Percentiles rank a stretch among this genome's conserved stretches.
These are phyloP conservation scores for Brassica hybrid DNA, from an alignment of 441 rosid species.

Conservation along the genomic window DNA sequence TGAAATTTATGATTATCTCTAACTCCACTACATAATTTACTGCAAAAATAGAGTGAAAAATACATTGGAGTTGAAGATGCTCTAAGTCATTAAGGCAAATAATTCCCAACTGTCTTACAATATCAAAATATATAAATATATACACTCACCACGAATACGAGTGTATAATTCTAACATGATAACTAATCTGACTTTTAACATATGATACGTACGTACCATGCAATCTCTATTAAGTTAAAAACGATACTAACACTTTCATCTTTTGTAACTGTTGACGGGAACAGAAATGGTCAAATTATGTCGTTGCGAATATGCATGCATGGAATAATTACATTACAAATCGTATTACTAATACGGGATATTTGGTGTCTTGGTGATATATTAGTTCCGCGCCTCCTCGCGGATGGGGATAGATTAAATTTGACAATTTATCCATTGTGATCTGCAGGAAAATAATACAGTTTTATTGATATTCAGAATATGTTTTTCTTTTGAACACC, in stretches of 20 bases:
- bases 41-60: no score
- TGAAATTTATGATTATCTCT: background rate
- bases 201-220: background rate
- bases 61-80: no score
- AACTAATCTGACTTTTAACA: background rate
- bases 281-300: background rate
- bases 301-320: background rate
- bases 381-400: background rate
- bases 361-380: background rate
- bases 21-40: no score
- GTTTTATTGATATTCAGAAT: background rate
- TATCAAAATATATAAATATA: background rate
- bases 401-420: background rate
- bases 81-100: background rate
- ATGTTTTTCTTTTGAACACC: background rate
- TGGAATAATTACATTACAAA: constrained; percentile 7
- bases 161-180: background rate
- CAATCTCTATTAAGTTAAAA: background rate
- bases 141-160: background rate
- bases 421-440: background rate
- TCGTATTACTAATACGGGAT: background rate
- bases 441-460: background rate
- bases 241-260: background rate
- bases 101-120: background rate
- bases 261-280: background rate